Percentiles rank a stretch among this genome's conserved stretches.
These are phyloP conservation scores for Alopecurus myosuroides DNA, from an alignment of 176 grass and related monocot species.

Conservation along the genomic window DNA sequence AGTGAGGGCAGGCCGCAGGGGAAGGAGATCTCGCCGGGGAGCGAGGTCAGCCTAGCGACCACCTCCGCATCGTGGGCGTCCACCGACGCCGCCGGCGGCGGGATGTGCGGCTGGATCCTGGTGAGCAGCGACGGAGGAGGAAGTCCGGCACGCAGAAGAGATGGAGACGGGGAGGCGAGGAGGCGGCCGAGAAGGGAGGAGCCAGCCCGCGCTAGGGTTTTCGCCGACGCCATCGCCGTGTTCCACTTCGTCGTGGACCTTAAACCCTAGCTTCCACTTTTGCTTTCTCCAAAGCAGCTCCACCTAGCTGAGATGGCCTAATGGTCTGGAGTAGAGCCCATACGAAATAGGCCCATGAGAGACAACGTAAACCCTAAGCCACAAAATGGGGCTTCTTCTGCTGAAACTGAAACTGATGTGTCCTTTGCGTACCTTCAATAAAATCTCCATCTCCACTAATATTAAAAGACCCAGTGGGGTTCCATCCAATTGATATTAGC, in stretches of 20 bases:
- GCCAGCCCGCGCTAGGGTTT: conserved; percentile 59
- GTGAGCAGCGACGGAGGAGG: conserved; percentile 25
- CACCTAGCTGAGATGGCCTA: background rate
- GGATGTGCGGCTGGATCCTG: conserved; percentile 23
- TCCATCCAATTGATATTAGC: no score
- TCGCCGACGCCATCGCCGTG: conserved; percentile 50
- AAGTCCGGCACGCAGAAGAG: conserved; percentile 22
- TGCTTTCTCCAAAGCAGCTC: background rate
- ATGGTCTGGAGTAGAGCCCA: background rate
- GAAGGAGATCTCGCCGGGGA: conserved; percentile 42
- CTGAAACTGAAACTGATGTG: no score
- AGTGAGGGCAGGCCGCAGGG: conserved; percentile 76
- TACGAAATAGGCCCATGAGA: background rate
- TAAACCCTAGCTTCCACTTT: conserved; percentile 57
- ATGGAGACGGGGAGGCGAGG: conserved; percentile 18
- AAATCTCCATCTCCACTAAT: no score
- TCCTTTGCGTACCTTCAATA: no score
- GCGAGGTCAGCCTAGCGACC: conserved; percentile 39
- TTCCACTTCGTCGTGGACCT: background rate
- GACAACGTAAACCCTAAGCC: background rate
- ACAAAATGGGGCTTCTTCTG: background rate
- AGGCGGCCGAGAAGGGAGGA: conserved; percentile 63
- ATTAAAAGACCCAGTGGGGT: no score
- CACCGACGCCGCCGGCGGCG: background rate
- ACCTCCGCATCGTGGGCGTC: conserved; percentile 40